Conservation (phyloP, 129 eudicot genomes). For the Erigeron canadensis region DNA sequence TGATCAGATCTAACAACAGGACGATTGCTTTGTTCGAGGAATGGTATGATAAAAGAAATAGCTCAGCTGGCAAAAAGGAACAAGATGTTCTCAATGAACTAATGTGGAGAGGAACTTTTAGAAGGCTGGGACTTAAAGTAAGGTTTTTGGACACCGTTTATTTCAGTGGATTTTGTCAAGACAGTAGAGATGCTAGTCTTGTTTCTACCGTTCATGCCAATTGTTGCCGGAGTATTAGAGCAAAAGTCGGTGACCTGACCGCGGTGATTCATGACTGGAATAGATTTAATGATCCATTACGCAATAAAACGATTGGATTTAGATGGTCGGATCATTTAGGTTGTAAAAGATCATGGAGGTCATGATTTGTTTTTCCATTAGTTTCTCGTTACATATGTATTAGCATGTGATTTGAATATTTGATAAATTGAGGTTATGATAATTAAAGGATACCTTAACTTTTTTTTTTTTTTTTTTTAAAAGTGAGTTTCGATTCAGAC, state of each 20-base stretch:
- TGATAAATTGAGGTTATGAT: no score
- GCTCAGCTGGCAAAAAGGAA: conserved; percentile 52
- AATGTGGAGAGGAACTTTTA: conserved; percentile 26
- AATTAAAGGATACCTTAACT: no score
- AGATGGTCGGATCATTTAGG: conserved; percentile 31
- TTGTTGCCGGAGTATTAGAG: conserved; percentile 53
- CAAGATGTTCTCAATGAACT: conserved; percentile 58
- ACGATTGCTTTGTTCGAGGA: conserved; percentile 50
- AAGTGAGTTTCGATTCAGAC: no score
- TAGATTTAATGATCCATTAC: conserved; percentile 10
- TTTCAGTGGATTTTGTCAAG: conserved; percentile 60
- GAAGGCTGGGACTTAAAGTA: conserved; percentile 31
- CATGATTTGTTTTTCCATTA: background rate
- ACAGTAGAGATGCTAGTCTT: conserved; percentile 30
- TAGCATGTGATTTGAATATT: no score
- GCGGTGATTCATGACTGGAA: conserved; percentile 45
- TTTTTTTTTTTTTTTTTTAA: no score
- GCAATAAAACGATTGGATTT: conserved; percentile 15
- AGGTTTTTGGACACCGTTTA: conserved; percentile 50
- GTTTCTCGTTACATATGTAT: background rate
- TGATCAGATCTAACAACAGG: conserved; percentile 54
- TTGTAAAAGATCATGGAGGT: conserved; percentile 29
- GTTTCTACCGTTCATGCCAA: conserved; percentile 66
- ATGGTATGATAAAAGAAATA: conserved; percentile 50
- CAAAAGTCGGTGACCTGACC: conserved; percentile 48